A percentile compares a stretch with the other conserved stretches of the same genome.
Evolutionary conservation across 176 grass and related monocot species (phyloP).

Genomic region (Aechmea fasciata): DNA sequence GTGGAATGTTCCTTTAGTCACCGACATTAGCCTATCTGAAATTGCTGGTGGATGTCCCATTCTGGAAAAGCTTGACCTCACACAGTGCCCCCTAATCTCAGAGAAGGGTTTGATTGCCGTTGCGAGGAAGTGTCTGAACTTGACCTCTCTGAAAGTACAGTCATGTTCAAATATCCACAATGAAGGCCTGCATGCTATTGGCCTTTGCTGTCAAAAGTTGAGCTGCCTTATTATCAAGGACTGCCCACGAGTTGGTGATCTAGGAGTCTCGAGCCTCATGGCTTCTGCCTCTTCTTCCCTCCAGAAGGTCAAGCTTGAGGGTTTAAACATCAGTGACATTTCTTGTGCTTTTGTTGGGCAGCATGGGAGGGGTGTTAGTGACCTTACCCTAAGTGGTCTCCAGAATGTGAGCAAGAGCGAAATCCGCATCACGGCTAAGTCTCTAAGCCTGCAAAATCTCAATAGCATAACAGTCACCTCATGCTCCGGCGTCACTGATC

Average conservation of each 20-base stretch:
- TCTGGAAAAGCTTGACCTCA: slow-evolving; percentile 69
- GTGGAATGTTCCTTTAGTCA: slow-evolving; percentile 54
- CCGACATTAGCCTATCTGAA: slow-evolving; percentile 49
- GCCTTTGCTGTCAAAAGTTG: slow-evolving; percentile 53
- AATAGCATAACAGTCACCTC: slow-evolving; percentile 41
- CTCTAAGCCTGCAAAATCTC: slow-evolving; percentile 73
- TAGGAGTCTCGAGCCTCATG: slow-evolving; percentile 60
- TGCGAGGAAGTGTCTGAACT: slow-evolving; percentile 47
- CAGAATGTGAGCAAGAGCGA: slow-evolving; percentile 58
- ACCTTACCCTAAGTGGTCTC: slow-evolving; percentile 51
- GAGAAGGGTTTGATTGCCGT: slow-evolving; percentile 58
- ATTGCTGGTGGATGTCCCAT: slow-evolving; percentile 60
- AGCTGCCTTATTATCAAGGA: slow-evolving; percentile 68
- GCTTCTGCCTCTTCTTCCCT: slow-evolving; percentile 41
- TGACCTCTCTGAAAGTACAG: slow-evolving; percentile 44
- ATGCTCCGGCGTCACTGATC: slow-evolving; percentile 64
- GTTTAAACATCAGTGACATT: slow-evolving; percentile 64
- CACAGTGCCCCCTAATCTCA: slow-evolving; percentile 53
- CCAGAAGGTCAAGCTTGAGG: slow-evolving; percentile 55
- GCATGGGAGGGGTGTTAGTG: slow-evolving; percentile 55
- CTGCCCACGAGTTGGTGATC: slow-evolving; percentile 49
- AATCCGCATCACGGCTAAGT: slow-evolving; percentile 91
- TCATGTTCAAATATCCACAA: slow-evolving; percentile 51
- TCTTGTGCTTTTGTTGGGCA: slow-evolving; percentile 63
- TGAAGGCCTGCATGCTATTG: slow-evolving; percentile 49